These are phyloP conservation scores for Boletus sensibilis DNA, from an alignment of 768 basidiomycete species.

Conservation along the genomic window DNA sequence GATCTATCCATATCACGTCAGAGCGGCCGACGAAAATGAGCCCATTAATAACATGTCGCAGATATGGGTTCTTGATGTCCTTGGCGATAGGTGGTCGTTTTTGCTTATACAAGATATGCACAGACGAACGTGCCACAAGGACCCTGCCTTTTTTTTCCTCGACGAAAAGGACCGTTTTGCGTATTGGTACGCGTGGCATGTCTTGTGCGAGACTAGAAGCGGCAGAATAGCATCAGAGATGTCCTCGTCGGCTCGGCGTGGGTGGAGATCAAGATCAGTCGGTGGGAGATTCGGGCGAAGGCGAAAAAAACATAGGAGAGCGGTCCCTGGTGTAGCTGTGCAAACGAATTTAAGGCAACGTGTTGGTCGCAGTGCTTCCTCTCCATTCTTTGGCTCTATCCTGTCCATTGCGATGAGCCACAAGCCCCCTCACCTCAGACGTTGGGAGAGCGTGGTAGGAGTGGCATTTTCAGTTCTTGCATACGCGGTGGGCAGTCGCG, in stretches of 20 bases:
- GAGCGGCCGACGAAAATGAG: constrained; percentile 5
- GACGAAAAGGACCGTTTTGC: not conserved
- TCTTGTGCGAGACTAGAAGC: not conserved
- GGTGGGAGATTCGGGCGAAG: not conserved
- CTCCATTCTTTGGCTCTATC: constrained; percentile 10
- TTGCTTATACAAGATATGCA: constrained; percentile 11
- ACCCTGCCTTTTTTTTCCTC: constrained; percentile 8
- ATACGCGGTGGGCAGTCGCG: constrained; percentile 10
- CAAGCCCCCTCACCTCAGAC: constrained; percentile 11
- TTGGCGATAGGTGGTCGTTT: not conserved
- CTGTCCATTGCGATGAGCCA: constrained; percentile 4
- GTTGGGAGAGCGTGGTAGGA: not conserved
- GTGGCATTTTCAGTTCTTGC: constrained; percentile 2
- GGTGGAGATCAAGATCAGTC: constrained; percentile 1
- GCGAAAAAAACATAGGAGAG: not conserved
- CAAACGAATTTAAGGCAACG: constrained; percentile 16
- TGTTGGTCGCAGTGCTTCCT: constrained; percentile 21
- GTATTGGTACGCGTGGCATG: not conserved
- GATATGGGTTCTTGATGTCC: constrained; percentile 3
- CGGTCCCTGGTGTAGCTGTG: constrained; percentile 6
- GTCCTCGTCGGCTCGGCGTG: constrained; percentile 5
- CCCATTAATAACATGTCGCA: not conserved
- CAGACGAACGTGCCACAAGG: constrained; percentile 2
- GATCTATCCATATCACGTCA: constrained; percentile 10
- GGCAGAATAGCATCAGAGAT: not conserved